Conservation (phyloP, 495 filamentous ascomycete species). For the Penicillium crystallinum region DNA sequence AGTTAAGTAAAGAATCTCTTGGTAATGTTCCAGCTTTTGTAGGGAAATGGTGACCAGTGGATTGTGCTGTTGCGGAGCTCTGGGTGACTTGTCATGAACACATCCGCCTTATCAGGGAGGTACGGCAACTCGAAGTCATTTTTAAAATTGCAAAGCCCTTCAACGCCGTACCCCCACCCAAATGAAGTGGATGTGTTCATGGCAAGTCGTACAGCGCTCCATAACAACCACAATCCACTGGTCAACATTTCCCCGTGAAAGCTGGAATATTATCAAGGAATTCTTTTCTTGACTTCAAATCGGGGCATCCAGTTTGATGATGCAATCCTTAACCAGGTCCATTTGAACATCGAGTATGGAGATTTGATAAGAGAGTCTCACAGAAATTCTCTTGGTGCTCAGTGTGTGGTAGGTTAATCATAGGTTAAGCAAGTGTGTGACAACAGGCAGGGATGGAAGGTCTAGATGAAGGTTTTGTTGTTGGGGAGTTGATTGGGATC, state of each 20-base stretch:
- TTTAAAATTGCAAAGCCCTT: constrained; percentile 28
- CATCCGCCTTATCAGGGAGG: too few relatives aligned
- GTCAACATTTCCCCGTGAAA: constrained; percentile 48
- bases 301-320: constrained; percentile 32
- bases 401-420: too few relatives aligned
- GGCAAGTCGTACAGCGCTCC: constrained; percentile 14
- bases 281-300: constrained; percentile 33
- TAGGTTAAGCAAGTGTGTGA: too few relatives aligned
- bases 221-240: constrained; percentile 23
- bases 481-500: too few relatives aligned
- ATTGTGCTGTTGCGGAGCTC: too few relatives aligned
- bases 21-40: too few relatives aligned
- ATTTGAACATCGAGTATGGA: constrained; percentile 38
- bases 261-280: constrained; percentile 51
- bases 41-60: too few relatives aligned
- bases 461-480: too few relatives aligned
- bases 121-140: constrained; percentile 17
- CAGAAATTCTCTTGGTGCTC: too few relatives aligned
- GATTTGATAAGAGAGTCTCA: constrained; percentile 25
- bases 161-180: constrained; percentile 30
- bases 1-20: too few relatives aligned
- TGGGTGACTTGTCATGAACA: too few relatives aligned
- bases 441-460: too few relatives aligned
- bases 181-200: constrained; percentile 48
- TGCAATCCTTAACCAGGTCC: constrained; percentile 41